phyloP scores from a whole-genome alignment of 768 basidiomycete species.

The Lanmaoa pseudosensibilis region DNA sequence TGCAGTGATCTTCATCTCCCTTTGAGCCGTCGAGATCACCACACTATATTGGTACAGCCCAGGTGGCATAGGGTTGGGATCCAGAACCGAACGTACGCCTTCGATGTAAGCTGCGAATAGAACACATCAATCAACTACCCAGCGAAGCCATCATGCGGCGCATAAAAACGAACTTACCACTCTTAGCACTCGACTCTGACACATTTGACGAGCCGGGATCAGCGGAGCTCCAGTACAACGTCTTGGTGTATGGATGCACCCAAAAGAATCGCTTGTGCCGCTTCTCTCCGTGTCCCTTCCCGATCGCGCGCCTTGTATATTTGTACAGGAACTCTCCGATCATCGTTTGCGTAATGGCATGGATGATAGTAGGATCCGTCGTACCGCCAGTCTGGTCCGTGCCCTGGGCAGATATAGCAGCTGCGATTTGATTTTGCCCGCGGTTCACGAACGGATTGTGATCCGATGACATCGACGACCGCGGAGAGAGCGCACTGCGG shows the following conservation, averaged over 20 bases:
- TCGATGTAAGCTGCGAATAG: constrained; percentile 79
- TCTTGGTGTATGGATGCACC: constrained; percentile 99
- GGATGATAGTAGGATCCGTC: constrained; percentile 89
- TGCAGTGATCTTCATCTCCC: constrained; percentile 99
- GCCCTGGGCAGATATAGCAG: constrained; percentile 46
- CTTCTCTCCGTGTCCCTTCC: constrained; percentile 87
- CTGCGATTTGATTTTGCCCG: constrained; percentile 35
- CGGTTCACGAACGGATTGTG: constrained; percentile 51
- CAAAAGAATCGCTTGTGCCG: constrained; percentile 97
- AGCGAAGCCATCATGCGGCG: constrained; percentile 7
- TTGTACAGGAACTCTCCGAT: constrained; percentile 99
- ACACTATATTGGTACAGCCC: constrained; percentile 92
- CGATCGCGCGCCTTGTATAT: constrained; percentile 87
- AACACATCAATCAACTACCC: constrained; percentile 1
- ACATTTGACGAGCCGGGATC: constrained; percentile 90
- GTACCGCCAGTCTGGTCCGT: constrained; percentile 37
- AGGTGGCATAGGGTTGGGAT: constrained; percentile 94
- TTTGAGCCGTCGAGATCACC: constrained; percentile 85
- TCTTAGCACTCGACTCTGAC: constrained; percentile 92
- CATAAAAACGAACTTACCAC: constrained; percentile 61
- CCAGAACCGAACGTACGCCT: constrained; percentile 86
- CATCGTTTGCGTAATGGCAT: constrained; percentile 99
- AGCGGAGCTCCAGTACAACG: constrained; percentile 92
- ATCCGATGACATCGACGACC: constrained; percentile 83
- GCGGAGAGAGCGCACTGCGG: constrained; percentile 65